phyloP scores from a whole-genome alignment of 2,329 filamentous ascomycete species.

The Pseudogymnoascus sp. region DNA sequence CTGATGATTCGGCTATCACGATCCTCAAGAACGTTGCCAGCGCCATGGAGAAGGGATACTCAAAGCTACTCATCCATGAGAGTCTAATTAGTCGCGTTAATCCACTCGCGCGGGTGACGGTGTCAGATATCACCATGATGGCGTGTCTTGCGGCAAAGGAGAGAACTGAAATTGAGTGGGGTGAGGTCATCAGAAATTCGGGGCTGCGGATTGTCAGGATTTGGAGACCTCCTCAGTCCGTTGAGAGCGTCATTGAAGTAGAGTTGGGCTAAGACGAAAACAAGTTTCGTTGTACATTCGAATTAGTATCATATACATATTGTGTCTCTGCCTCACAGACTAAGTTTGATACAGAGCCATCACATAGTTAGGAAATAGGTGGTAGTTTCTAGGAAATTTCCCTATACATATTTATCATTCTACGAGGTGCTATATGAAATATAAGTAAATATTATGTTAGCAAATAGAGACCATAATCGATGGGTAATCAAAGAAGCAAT shows the following conservation, averaged over 20 bases:
- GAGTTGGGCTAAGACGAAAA: not conserved
- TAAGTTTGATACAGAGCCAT: not conserved
- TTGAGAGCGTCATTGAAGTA: not conserved
- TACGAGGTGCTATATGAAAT: no score
- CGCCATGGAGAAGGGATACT: conserved; percentile 31
- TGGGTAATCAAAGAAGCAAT: no score
- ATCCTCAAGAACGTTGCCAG: conserved; percentile 22
- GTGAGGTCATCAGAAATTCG: not conserved
- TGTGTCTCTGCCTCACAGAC: not conserved
- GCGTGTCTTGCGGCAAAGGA: conserved; percentile 28
- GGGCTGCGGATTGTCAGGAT: not conserved
- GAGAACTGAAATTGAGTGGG: conserved; percentile 30
- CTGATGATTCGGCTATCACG: conserved; percentile 15
- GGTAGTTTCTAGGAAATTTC: no score
- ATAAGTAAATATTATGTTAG: no score
- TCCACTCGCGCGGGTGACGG: conserved; percentile 27
- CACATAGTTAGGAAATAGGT: no score
- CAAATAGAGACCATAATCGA: no score
- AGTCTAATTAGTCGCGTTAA: conserved; percentile 28
- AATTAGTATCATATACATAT: not conserved
- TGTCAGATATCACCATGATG: conserved; percentile 33
- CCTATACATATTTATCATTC: no score
- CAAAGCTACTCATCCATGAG: conserved; percentile 34
- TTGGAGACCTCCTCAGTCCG: conserved; percentile 5
- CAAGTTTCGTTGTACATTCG: not conserved